phyloP scores from a whole-genome alignment of 345 rosid species.

The Trapa incisa region DNA sequence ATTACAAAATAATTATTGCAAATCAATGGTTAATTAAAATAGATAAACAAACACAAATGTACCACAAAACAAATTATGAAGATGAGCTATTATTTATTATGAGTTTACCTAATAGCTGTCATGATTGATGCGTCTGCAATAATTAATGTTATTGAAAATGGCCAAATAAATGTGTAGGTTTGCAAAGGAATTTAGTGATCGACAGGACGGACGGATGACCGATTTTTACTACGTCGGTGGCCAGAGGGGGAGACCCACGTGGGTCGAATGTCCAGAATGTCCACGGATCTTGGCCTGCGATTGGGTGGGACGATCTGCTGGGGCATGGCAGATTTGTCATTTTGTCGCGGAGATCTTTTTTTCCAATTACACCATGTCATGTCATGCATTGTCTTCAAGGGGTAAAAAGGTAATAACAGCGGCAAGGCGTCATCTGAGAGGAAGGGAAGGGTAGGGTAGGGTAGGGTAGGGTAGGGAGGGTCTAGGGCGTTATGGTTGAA shows the following conservation, averaged over 20 bases:
- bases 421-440: not conserved
- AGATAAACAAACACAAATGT: too few species aligned
- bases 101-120: too few species aligned
- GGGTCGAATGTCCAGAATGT: not conserved
- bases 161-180: not conserved
- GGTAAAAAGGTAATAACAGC: not conserved
- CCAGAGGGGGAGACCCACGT: not conserved
- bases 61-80: too few species aligned
- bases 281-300: constrained; percentile 1
- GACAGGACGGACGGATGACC: not conserved
- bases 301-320: not conserved
- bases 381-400: not conserved
- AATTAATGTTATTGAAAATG: not conserved
- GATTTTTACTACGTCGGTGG: not conserved
- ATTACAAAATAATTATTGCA: too few species aligned
- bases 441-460: too few species aligned
- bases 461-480: too few species aligned
- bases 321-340: constrained; percentile 3
- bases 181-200: not conserved
- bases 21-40: too few species aligned
- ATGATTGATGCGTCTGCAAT: too few species aligned
- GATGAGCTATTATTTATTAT: too few species aligned
- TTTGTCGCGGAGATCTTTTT: not conserved
- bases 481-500: not conserved
- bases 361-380: not conserved